A percentile compares a stretch with the other conserved stretches of the same genome.
Conservation (phyloP, 2,329 filamentous ascomycete species). For the Cercospora sp. region DNA sequence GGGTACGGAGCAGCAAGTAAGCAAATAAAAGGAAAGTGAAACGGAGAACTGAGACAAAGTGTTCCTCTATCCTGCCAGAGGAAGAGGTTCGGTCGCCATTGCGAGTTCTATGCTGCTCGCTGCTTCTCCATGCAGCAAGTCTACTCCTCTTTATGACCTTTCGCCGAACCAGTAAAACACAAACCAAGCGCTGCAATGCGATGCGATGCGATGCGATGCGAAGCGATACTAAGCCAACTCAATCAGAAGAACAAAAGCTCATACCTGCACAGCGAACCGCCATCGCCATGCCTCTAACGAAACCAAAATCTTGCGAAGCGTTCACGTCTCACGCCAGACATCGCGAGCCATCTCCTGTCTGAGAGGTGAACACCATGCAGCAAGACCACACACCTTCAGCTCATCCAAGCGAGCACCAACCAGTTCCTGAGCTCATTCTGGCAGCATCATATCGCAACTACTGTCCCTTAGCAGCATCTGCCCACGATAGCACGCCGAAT, state of each 20-base stretch:
- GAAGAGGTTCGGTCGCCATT: background rate
- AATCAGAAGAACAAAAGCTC: background rate
- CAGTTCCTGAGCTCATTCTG: background rate
- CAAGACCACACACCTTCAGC: background rate
- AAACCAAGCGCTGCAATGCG: background rate
- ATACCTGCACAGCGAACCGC: background rate
- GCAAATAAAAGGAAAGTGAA: too few relatives aligned
- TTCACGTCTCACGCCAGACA: background rate
- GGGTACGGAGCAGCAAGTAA: too few relatives aligned
- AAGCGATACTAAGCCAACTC: background rate
- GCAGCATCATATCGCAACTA: background rate
- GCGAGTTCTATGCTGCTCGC: background rate
- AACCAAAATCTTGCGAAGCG: background rate
- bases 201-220: background rate
- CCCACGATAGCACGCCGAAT: slow-evolving; percentile 22
- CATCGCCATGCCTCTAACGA: background rate
- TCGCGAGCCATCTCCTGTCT: background rate
- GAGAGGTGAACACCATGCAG: background rate
- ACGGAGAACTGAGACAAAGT: too few relatives aligned
- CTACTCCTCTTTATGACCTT: background rate
- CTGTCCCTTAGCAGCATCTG: slow-evolving; percentile 14
- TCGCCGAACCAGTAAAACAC: background rate
- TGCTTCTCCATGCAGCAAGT: background rate
- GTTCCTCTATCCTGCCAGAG: background rate
- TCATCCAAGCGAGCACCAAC: background rate